These are phyloP conservation scores for Aspergillus pseudotamarii DNA, from an alignment of 2,329 filamentous ascomycete genomes.

Conservation along the genomic window DNA sequence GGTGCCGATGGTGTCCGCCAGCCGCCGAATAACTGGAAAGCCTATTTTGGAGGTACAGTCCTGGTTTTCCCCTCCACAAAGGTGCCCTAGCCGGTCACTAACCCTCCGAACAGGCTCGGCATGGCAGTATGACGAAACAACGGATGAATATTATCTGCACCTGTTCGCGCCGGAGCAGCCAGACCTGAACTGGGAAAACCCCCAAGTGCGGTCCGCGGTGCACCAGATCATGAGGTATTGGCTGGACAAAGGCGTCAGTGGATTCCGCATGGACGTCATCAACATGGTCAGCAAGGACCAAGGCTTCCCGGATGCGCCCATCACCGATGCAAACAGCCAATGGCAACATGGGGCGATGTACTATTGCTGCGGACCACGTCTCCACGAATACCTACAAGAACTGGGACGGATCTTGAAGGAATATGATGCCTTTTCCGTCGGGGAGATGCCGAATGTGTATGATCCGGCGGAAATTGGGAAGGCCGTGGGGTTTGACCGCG, in stretches of 20 bases:
- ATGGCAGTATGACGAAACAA: constrained; percentile 59
- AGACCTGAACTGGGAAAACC: constrained; percentile 80
- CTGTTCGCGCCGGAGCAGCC: constrained; percentile 76
- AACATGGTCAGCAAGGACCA: constrained; percentile 69
- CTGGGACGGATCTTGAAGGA: constrained; percentile 55
- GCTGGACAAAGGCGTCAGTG: constrained; percentile 71
- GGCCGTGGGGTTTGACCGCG: constrained; percentile 57
- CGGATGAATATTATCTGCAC: constrained; percentile 73
- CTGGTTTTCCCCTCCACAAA: not conserved
- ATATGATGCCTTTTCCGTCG: constrained; percentile 61
- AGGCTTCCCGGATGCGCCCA: constrained; percentile 50
- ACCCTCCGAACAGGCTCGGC: not conserved
- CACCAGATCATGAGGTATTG: constrained; percentile 78
- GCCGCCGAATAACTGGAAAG: constrained; percentile 66
- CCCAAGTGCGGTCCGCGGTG: constrained; percentile 66
- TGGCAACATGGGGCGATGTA: not conserved
- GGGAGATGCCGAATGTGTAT: constrained; percentile 58
- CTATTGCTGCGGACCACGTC: not conserved
- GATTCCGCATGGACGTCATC: constrained; percentile 74
- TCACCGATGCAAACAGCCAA: constrained; percentile 37
- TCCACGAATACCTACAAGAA: constrained; percentile 36
- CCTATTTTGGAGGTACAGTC: not conserved
- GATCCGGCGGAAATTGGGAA: constrained; percentile 53
- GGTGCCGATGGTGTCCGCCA: constrained; percentile 60
- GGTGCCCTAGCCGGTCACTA: not conserved